Conservation (phyloP, 2,329 filamentous ascomycete genomes). For the Xylariaceae sp. region DNA sequence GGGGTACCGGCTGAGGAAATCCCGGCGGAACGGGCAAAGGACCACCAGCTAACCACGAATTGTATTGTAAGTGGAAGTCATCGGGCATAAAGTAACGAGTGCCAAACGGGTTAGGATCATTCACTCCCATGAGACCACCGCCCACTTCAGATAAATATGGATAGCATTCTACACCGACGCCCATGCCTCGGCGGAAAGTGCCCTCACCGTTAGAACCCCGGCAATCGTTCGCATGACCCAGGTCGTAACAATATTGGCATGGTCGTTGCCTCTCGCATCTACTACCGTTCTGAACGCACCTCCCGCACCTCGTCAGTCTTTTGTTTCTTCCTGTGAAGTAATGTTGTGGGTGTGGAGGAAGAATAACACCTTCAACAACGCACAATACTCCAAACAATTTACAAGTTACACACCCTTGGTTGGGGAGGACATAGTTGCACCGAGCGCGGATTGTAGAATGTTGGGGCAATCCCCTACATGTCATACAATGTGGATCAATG, state of each 20-base stretch:
- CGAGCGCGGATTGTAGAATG: neutral
- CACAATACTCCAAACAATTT: neutral
- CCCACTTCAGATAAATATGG: neutral
- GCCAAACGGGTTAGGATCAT: neutral
- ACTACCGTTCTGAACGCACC: neutral
- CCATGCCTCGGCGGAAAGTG: neutral
- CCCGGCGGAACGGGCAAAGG: conserved; percentile 1
- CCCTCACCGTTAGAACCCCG: neutral
- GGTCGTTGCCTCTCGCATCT: conserved; percentile 10
- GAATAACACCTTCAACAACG: conserved; percentile 1
- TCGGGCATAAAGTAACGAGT: neutral
- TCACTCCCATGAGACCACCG: neutral
- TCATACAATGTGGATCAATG: neutral
- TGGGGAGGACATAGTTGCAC: neutral
- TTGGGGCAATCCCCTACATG: neutral
- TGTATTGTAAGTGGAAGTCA: conserved; percentile 5
- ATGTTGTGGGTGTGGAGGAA: conserved; percentile 5
- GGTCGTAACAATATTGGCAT: neutral
- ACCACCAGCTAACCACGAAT: neutral
- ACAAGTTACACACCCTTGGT: neutral
- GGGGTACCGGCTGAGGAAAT: no score
- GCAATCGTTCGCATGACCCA: neutral
- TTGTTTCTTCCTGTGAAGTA: neutral
- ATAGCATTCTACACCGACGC: neutral
- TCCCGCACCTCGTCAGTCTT: neutral